A percentile compares a stretch with the other conserved stretches of the same genome.
Conservation (phyloP, 2,329 filamentous ascomycete species). For the Periglandula ipomoeae region DNA sequence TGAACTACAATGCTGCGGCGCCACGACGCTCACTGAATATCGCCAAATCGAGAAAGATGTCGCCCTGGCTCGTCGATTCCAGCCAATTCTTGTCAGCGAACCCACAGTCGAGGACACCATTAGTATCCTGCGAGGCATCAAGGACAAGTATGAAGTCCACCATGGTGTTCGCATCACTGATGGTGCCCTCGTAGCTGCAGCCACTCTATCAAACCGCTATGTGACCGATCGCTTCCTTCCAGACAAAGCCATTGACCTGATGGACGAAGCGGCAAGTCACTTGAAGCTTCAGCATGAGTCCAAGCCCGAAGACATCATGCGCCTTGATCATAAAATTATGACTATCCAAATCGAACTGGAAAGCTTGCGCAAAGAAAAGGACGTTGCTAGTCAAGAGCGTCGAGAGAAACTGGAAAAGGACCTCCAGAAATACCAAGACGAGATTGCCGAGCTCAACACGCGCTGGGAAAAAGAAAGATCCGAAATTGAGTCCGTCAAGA, state of each 20-base stretch:
- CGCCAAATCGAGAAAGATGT: constrained; percentile 93
- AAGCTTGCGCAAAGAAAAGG: constrained; percentile 86
- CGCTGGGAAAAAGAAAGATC: constrained; percentile 85
- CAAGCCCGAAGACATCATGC: constrained; percentile 89
- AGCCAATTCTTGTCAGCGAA: constrained; percentile 89
- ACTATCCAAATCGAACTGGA: constrained; percentile 96
- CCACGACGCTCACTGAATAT: constrained; percentile 89
- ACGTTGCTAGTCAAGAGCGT: constrained; percentile 79
- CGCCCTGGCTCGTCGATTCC: constrained; percentile 83
- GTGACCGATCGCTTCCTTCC: constrained; percentile 93
- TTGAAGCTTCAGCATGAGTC: constrained; percentile 90
- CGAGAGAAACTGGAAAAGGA: constrained; percentile 75
- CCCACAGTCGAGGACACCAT: constrained; percentile 88
- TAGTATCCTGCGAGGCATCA: constrained; percentile 90
- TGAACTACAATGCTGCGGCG: constrained; percentile 89
- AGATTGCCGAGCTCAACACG: constrained; percentile 64
- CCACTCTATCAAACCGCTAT: constrained; percentile 88
- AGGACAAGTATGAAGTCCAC: constrained; percentile 94
- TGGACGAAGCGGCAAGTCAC: constrained; percentile 90
- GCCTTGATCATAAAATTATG: constrained; percentile 89
- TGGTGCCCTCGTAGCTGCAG: constrained; percentile 81
- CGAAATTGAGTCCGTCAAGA: constrained; percentile 82
- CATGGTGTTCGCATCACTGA: constrained; percentile 95
- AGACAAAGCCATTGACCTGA: constrained; percentile 93
- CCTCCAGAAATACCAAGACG: constrained; percentile 66